phyloP scores from a whole-genome alignment of 2,329 filamentous ascomycete genomes.

The Calycina herbarum region DNA sequence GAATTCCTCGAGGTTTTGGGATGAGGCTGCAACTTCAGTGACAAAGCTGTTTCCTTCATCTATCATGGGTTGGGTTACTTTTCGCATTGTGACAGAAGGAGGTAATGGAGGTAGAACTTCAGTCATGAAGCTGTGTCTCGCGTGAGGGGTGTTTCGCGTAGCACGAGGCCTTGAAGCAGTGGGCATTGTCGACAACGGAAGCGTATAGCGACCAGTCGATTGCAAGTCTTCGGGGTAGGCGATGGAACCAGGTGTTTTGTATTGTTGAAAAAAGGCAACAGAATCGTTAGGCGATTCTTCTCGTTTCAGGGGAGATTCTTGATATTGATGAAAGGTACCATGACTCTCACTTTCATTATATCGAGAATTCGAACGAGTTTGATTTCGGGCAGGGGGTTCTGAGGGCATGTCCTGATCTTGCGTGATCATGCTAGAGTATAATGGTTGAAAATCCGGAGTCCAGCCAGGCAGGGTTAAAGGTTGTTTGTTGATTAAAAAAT shows the following conservation, averaged over 20 bases:
- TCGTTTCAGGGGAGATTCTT: not conserved
- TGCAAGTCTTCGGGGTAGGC: not conserved
- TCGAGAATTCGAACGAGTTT: not conserved
- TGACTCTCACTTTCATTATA: not conserved
- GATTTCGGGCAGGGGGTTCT: not conserved
- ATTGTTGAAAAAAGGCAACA: not conserved
- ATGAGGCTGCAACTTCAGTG: slow-evolving; percentile 35
- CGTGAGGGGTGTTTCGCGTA: not conserved
- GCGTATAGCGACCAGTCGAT: slow-evolving; percentile 5
- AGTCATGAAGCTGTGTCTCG: no score
- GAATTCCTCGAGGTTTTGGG: slow-evolving; percentile 34
- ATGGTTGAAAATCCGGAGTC: slow-evolving; percentile 1
- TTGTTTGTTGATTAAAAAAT: not conserved
- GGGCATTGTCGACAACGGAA: not conserved
- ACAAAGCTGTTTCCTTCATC: slow-evolving; percentile 31
- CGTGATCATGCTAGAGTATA: not conserved
- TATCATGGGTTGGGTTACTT: not conserved
- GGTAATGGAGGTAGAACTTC: not conserved
- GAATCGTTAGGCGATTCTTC: not conserved
- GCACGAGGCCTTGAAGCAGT: not conserved
- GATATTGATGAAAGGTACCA: not conserved
- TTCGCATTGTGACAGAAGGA: not conserved
- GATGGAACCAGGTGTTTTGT: not conserved
- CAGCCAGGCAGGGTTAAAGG: slow-evolving; percentile 1
- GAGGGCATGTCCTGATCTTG: not conserved